A percentile compares a stretch with the other conserved stretches of the same genome.
Evolutionary conservation across 106 monocot genomes (phyloP).

Genomic region (Phalaenopsis aphrodite): DNA sequence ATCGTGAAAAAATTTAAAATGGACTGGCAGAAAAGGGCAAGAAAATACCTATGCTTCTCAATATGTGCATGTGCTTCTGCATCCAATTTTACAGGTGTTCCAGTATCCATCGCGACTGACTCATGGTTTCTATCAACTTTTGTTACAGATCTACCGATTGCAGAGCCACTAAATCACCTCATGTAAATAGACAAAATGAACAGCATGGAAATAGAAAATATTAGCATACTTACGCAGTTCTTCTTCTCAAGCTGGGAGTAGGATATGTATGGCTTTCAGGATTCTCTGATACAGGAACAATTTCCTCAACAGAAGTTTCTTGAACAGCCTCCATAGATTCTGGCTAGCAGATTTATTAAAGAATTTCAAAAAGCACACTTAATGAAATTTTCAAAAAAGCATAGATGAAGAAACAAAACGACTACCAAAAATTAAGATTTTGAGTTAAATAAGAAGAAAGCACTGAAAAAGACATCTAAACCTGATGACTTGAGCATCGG

Average conservation of each 20-base stretch:
- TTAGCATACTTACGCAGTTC: slow-evolving; percentile 35
- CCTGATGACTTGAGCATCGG: not conserved
- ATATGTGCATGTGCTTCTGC: slow-evolving; percentile 56
- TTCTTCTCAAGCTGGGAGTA: slow-evolving; percentile 42
- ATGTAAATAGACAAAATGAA: not conserved
- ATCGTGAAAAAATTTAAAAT: not conserved
- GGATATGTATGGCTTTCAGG: slow-evolving; percentile 3
- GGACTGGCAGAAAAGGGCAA: not conserved
- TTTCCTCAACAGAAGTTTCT: slow-evolving; percentile 25
- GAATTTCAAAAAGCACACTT: not conserved
- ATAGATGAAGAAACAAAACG: not conserved
- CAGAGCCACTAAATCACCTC: not conserved
- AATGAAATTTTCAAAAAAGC: not conserved
- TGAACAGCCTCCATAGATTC: slow-evolving; percentile 31
- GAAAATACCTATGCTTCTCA: slow-evolving; percentile 69
- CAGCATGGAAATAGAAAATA: not conserved
- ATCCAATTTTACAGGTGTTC: slow-evolving; percentile 49
- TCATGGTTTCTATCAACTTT: slow-evolving; percentile 30
- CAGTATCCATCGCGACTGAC: slow-evolving; percentile 20
- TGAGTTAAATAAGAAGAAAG: not conserved
- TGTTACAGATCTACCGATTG: slow-evolving; percentile 25
- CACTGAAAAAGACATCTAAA: not conserved
- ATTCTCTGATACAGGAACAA: slow-evolving; percentile 30
- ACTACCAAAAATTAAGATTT: not conserved
- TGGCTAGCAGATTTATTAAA: slow-evolving; percentile 13